A percentile compares a stretch with the other conserved stretches of the same genome.
These are phyloP conservation scores for Hygrophorus pudorinus DNA, from an alignment of 768 basidiomycete genomes.

Conservation along the genomic window DNA sequence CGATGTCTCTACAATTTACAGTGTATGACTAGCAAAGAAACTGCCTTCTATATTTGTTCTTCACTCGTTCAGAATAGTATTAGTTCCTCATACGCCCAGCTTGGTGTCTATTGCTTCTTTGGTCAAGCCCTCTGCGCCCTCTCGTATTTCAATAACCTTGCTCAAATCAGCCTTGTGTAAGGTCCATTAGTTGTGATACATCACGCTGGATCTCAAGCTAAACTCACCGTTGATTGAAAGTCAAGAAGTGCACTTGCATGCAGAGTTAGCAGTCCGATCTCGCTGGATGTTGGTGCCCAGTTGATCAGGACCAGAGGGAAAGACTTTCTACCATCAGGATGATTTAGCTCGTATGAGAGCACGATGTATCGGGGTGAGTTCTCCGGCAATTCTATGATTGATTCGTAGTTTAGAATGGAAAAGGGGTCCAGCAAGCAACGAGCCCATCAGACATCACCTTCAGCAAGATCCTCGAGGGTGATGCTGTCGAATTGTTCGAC, in stretches of 20 bases:
- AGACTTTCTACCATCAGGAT: slow-evolving; percentile 74
- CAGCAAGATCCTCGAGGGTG: slow-evolving; percentile 75
- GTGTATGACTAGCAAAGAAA: too few relatives aligned
- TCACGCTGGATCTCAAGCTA: neutral
- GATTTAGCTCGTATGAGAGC: slow-evolving; percentile 72
- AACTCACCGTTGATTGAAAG: slow-evolving; percentile 68
- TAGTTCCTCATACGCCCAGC: slow-evolving; percentile 24
- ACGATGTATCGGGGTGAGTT: slow-evolving; percentile 81
- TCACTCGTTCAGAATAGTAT: too few relatives aligned
- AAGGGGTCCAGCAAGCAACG: neutral
- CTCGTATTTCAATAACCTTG: slow-evolving; percentile 74
- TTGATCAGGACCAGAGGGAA: slow-evolving; percentile 82
- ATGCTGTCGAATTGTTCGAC: slow-evolving; percentile 72
- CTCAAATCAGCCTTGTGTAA: slow-evolving; percentile 54
- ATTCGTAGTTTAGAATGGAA: neutral
- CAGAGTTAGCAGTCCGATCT: slow-evolving; percentile 66
- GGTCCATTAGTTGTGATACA: neutral
- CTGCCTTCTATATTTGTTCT: too few relatives aligned
- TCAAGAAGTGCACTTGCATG: slow-evolving; percentile 76
- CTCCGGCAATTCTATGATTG: slow-evolving; percentile 66
- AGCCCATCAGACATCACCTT: slow-evolving; percentile 38
- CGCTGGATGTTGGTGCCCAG: slow-evolving; percentile 75
- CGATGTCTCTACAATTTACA: too few relatives aligned
- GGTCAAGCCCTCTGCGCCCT: slow-evolving; percentile 76
- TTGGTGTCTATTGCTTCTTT: slow-evolving; percentile 59